A percentile compares a stretch with the other conserved stretches of the same genome.
These are phyloP conservation scores for Boletus rubescentipes DNA, from an alignment of 768 basidiomycete genomes.

Conservation along the genomic window DNA sequence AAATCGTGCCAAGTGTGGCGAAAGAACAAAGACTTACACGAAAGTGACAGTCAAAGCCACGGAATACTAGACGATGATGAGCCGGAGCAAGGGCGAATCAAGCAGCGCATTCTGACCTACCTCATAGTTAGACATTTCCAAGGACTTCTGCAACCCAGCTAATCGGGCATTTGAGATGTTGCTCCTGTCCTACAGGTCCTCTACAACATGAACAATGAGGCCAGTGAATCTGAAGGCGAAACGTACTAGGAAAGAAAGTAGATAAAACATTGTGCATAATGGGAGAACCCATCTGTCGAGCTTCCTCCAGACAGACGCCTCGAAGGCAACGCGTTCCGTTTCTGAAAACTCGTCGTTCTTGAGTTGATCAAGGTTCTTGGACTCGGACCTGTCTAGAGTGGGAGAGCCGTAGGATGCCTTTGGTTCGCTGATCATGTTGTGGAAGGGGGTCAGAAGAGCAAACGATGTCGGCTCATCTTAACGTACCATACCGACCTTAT, in stretches of 20 bases:
- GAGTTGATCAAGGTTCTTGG: conserved; percentile 9
- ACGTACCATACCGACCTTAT: too few relatives aligned
- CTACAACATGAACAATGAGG: not conserved
- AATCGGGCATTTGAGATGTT: conserved; percentile 62
- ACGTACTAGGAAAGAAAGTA: conserved; percentile 54
- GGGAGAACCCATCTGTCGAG: conserved; percentile 49
- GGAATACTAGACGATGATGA: conserved; percentile 32
- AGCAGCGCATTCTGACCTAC: conserved; percentile 6
- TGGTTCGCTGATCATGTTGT: conserved; percentile 5
- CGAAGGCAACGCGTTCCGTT: conserved; percentile 27
- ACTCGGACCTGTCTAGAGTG: not conserved
- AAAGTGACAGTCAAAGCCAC: conserved; percentile 31
- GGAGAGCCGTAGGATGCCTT: not conserved
- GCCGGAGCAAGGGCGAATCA: not conserved
- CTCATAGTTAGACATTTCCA: conserved; percentile 31
- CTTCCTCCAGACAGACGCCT: conserved; percentile 47
- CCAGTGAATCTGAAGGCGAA: not conserved
- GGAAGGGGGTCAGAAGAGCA: not conserved
- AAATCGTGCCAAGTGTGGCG: not conserved
- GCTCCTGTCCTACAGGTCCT: conserved; percentile 31
- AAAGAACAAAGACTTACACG: conserved; percentile 12
- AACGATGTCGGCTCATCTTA: too few relatives aligned
- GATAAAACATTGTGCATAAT: conserved; percentile 48
- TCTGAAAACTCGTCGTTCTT: conserved; percentile 12
- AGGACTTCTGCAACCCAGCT: conserved; percentile 56